Evolutionary conservation across 306 rosid genomes (phyloP).

Genomic region (Clitoria ternatea): DNA sequence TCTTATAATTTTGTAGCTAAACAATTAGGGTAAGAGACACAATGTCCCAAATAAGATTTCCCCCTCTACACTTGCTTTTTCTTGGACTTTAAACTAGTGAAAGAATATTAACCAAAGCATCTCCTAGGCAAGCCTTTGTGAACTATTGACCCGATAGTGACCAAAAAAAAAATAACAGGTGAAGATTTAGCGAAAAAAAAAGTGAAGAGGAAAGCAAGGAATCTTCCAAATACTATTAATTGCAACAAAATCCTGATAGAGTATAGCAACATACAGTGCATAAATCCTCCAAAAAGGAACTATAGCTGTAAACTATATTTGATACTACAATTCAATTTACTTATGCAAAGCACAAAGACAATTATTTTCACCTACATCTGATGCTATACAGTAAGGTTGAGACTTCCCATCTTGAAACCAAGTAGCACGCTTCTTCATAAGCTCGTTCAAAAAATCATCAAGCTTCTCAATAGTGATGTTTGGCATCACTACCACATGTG

Average conservation of each 20-base stretch:
- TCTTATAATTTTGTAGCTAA: no score
- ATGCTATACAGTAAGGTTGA: conserved; percentile 41
- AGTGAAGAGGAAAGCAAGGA: not conserved
- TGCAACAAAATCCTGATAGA: conserved; percentile 4
- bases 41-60: not conserved
- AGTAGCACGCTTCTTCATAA: conserved; percentile 30
- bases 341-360: conserved; percentile 45
- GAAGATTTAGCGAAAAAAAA: no score
- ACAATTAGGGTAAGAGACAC: no score
- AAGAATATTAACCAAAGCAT: conserved; percentile 33
- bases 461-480: conserved; percentile 50
- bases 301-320: not conserved
- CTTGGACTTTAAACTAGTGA: conserved; percentile 27
- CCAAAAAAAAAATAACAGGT: not conserved
- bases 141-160: not conserved
- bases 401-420: conserved; percentile 44
- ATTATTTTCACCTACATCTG: conserved; percentile 39
- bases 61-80: not conserved
- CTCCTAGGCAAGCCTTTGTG: conserved; percentile 3
- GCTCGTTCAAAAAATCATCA: conserved; percentile 41
- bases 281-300: not conserved
- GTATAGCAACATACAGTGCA: not conserved
- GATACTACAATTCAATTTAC: conserved; percentile 24
- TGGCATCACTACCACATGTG: conserved; percentile 60
- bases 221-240: conserved; percentile 1